phyloP scores from a whole-genome alignment of 192 early-diverging fungal species.

The Nowakowskiella sp. region DNA sequence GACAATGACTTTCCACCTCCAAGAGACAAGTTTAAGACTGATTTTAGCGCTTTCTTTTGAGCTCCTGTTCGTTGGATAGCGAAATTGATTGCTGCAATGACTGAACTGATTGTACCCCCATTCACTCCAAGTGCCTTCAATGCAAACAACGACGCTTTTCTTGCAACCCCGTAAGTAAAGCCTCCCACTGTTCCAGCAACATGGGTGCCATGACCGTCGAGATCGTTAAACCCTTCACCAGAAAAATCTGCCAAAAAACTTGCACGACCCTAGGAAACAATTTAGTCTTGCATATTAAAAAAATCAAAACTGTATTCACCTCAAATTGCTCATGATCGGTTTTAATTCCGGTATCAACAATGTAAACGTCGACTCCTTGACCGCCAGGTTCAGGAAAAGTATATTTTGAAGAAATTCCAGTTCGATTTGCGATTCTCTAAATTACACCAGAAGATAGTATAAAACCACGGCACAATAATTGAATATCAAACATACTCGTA shows the following conservation, averaged over 20 bases:
- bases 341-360: constrained; percentile 71
- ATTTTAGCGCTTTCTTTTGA: neutral
- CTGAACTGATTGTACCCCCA: constrained; percentile 42
- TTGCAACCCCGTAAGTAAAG: constrained; percentile 56
- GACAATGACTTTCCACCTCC: constrained; percentile 65
- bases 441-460: too few relatives aligned
- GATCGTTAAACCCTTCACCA: neutral
- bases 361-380: constrained; percentile 50
- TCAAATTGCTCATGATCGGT: constrained; percentile 75
- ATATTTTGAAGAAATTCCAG: too few relatives aligned
- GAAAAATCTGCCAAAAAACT: too few relatives aligned
- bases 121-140: constrained; percentile 51
- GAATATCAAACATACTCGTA: too few relatives aligned
- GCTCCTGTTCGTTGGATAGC: constrained; percentile 21
- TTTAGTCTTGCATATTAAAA: too few relatives aligned
- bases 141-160: constrained; percentile 42
- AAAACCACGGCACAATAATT: too few relatives aligned
- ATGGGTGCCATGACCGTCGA: constrained; percentile 9
- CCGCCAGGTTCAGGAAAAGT: constrained; percentile 42
- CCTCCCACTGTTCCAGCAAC: constrained; percentile 38
- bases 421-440: too few relatives aligned
- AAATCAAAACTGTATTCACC: too few relatives aligned
- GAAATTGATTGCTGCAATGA: constrained; percentile 48
- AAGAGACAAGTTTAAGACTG: constrained; percentile 55
- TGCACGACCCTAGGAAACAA: too few relatives aligned